These are phyloP conservation scores for Scheffersomyces illinoinensis DNA, from an alignment of 1,139 yeast genomes.

Conservation along the genomic window DNA sequence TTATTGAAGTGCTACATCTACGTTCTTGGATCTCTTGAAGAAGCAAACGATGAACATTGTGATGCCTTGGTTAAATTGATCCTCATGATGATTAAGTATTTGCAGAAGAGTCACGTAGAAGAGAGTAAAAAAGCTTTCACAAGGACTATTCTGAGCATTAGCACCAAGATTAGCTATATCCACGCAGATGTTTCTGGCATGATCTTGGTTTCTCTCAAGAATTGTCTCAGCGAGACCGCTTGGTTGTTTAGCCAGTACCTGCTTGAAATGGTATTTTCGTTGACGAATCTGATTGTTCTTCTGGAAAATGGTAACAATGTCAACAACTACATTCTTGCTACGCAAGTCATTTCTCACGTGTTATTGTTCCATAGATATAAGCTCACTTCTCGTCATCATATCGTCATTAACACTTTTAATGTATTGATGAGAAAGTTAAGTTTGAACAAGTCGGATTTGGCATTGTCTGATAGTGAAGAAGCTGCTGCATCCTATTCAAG, in stretches of 20 bases:
- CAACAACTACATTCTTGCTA: slow-evolving; percentile 32
- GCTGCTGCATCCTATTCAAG: slow-evolving; percentile 56
- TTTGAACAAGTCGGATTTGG: slow-evolving; percentile 12
- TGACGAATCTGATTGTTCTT: slow-evolving; percentile 28
- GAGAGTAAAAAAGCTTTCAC: slow-evolving; percentile 11
- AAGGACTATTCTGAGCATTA: slow-evolving; percentile 9
- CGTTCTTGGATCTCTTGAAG: slow-evolving; percentile 3
- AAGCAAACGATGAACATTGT: not conserved
- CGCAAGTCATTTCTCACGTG: slow-evolving; percentile 53
- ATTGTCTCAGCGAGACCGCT: slow-evolving; percentile 45
- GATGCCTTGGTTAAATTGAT: not conserved
- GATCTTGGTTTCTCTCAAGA: slow-evolving; percentile 28
- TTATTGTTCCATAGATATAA: slow-evolving; percentile 70
- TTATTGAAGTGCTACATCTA: not conserved
- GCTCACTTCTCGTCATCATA: slow-evolving; percentile 70
- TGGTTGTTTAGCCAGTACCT: slow-evolving; percentile 72
- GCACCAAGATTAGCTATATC: slow-evolving; percentile 6
- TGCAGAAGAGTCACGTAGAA: slow-evolving; percentile 7
- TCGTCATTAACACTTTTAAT: slow-evolving; percentile 51
- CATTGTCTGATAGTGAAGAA: slow-evolving; percentile 19
- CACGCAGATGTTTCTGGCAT: slow-evolving; percentile 5
- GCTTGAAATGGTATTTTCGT: slow-evolving; percentile 52
- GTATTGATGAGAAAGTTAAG: slow-evolving; percentile 51
- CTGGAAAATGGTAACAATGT: slow-evolving; percentile 4
- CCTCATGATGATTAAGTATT: not conserved